Evolutionary conservation across 1,139 yeast genomes (phyloP).

Genomic region (Arxiozyma heterogenica): DNA sequence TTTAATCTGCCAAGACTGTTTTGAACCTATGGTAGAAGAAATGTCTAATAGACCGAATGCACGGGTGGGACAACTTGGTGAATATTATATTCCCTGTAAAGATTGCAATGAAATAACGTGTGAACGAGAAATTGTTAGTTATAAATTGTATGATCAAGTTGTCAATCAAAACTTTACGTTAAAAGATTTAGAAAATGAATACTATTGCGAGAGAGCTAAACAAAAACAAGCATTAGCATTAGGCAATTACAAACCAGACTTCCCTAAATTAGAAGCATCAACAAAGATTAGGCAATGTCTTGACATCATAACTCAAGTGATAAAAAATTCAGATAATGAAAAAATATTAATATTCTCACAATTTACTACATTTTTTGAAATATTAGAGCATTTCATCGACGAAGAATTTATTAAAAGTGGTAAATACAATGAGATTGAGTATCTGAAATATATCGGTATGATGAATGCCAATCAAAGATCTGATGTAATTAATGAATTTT

Average conservation of each 20-base stretch:
- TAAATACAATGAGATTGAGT: conserved; percentile 31
- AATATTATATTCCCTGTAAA: conserved; percentile 43
- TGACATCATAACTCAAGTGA: conserved; percentile 39
- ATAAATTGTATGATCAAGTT: conserved; percentile 43
- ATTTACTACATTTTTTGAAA: conserved; percentile 68
- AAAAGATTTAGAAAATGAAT: conserved; percentile 28
- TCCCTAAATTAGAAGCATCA: conserved; percentile 35
- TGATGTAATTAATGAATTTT: conserved; percentile 52
- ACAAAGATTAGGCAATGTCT: conserved; percentile 48
- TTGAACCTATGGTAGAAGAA: conserved; percentile 41
- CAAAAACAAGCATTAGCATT: conserved; percentile 27
- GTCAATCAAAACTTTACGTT: conserved; percentile 29
- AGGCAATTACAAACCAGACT: conserved; percentile 27
- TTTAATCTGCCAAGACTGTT: conserved; percentile 54
- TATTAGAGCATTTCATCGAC: conserved; percentile 51
- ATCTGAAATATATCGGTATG: conserved; percentile 69
- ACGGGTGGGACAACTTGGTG: conserved; percentile 33
- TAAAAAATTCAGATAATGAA: conserved; percentile 40
- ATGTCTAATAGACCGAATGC: conserved; percentile 29
- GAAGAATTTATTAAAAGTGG: conserved; percentile 28
- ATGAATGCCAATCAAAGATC: conserved; percentile 64
- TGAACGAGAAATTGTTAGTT: conserved; percentile 41
- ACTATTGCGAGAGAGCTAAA: conserved; percentile 21
- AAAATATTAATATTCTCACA: conserved; percentile 76
- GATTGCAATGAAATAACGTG: conserved; percentile 39